Evolutionary conservation across 2,329 filamentous ascomycete species (phyloP).

Genomic region (Fusarium sp.): DNA sequence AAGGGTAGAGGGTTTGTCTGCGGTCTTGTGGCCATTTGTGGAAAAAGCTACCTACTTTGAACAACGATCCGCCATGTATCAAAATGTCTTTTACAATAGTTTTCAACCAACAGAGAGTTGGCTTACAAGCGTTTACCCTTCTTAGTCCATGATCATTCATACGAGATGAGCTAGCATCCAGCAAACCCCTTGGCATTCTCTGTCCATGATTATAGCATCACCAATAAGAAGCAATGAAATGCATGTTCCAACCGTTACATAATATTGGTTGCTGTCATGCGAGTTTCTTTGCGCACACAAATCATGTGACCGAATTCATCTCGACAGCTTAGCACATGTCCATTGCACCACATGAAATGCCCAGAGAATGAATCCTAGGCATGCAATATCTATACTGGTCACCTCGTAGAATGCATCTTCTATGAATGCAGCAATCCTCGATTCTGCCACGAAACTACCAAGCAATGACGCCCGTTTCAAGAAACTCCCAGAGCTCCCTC

Average conservation of each 20-base stretch:
- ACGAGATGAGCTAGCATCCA: neutral
- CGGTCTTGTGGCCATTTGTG: conserved; percentile 44
- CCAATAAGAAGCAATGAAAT: neutral
- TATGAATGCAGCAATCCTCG: conserved; percentile 17
- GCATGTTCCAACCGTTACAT: neutral
- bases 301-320: neutral
- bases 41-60: conserved; percentile 43
- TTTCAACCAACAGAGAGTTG: conserved; percentile 39
- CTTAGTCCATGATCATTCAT: neutral
- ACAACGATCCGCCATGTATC: conserved; percentile 47
- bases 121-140: conserved; percentile 30
- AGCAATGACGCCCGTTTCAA: conserved; percentile 36
- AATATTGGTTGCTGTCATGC: neutral
- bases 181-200: neutral
- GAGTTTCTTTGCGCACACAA: neutral
- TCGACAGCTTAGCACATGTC: neutral
- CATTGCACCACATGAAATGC: conserved; percentile 11
- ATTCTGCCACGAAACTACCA: conserved; percentile 31
- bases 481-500: conserved; percentile 46
- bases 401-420: conserved; percentile 22
- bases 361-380: neutral
- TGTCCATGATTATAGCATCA: neutral
- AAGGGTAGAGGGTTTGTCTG: conserved; percentile 44
- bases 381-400: conserved; percentile 24
- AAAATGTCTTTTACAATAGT: conserved; percentile 42